Base-by-base conservation (phyloP, 1,139 yeast species). In the Yamadazyma triangularis region DNA sequence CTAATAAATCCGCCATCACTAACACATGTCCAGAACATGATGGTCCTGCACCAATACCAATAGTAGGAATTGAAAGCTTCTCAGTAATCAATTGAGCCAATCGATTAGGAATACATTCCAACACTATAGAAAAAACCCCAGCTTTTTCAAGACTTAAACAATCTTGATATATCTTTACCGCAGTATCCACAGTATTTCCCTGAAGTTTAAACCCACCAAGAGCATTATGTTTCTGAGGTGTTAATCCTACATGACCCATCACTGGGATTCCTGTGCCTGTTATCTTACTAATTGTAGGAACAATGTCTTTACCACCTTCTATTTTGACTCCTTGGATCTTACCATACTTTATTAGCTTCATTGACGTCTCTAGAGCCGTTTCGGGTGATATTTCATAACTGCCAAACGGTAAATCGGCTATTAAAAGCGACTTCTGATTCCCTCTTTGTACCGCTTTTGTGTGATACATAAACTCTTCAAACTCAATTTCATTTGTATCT, bases 31-130 rank as follows among this genome's bases (percentile, higher is more conserved):
- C 97, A 22, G 87, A 77, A 11, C 91, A 81, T 9, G 59, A 60
- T 13, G 80, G 77, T 0, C 98, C 97, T 0, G 97, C 96, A 6
- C 98, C 98, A 32, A 91, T 91, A 5, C 98, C 97, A 41, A 91
- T 88, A 1, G 94, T 86, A 0, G 98, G 97, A 1, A 89, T 64
- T 0, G 53, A 36, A 19, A 88, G 55, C 18, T 63, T 60, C 2
- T 65, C 51, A 0, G 96, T 84, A 26, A 91, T 75, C 35, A 64
- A 61, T 28, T 65, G 57, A 0, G 91, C 91, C n/a, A 91, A 60
- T 37, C 70, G 71, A 34, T 75, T 76, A 3, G 98, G 98, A 8
- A 91, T 73, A 31, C 96, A 94, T 48, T 91, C 98, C 8, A 91
- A 54, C 1, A 91, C 79, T 1, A 88, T 52, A 25, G 81, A 56